phyloP scores from a whole-genome alignment of 495 filamentous ascomycete species.

The Rusavskia elegans region DNA sequence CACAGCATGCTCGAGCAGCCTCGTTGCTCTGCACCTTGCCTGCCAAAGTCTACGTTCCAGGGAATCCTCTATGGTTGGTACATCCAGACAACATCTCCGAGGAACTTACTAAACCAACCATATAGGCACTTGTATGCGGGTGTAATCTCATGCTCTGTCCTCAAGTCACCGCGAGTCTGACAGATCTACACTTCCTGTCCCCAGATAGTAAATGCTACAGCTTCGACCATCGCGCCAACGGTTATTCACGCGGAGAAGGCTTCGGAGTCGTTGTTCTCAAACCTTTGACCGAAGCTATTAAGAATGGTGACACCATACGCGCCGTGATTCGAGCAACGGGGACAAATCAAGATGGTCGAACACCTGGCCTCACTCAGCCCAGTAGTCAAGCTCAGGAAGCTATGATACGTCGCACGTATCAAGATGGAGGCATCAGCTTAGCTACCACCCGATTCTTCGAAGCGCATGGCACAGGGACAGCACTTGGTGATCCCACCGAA shows the following conservation, averaged over 20 bases:
- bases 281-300: conserved; percentile 15
- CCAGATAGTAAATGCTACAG: conserved; percentile 21
- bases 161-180: background rate
- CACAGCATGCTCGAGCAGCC: no score
- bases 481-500: conserved; percentile 34
- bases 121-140: background rate
- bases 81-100: no score
- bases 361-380: conserved; percentile 18
- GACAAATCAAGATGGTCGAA: conserved; percentile 21
- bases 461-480: conserved; percentile 31
- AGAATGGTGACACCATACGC: conserved; percentile 17
- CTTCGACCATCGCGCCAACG: background rate
- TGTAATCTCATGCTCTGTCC: background rate
- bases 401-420: conserved; percentile 7
- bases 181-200: conserved; percentile 22
- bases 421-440: conserved; percentile 2
- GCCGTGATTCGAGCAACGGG: conserved; percentile 19
- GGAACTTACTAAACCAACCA: background rate
- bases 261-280: conserved; percentile 24
- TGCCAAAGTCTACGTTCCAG: conserved; percentile 4
- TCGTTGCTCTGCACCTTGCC: conserved; percentile 18
- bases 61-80: conserved; percentile 14
- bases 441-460: conserved; percentile 16
- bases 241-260: conserved; percentile 19
- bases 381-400: conserved; percentile 10